phyloP scores from a whole-genome alignment of 2,329 filamentous ascomycete genomes.

The Nannizziopsis arthrosporioides region DNA sequence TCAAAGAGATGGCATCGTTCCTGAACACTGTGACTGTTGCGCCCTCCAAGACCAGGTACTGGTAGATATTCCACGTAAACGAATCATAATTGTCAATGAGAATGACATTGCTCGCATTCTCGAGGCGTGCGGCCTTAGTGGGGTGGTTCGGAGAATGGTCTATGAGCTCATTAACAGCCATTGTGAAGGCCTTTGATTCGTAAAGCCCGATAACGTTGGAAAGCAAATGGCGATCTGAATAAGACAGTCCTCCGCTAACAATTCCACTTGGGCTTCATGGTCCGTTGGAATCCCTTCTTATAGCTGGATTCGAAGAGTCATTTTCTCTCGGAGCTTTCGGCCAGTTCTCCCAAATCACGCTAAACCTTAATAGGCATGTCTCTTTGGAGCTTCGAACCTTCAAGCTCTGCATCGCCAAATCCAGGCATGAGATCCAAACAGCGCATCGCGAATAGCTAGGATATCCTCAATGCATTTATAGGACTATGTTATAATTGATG shows the following conservation, averaged over 20 bases:
- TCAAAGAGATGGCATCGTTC: constrained; percentile 81
- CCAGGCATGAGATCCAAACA: neutral
- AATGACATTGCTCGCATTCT: constrained; percentile 78
- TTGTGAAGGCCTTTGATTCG: neutral
- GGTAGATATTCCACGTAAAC: constrained; percentile 98
- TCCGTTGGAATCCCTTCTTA: too few relatives aligned
- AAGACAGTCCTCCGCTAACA: too few relatives aligned
- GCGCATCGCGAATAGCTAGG: neutral
- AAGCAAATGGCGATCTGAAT: too few relatives aligned
- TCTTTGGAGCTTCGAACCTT: constrained; percentile 13
- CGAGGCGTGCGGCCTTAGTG: constrained; percentile 57
- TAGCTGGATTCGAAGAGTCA: too few relatives aligned
- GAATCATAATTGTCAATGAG: constrained; percentile 99
- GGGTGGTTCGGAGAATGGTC: constrained; percentile 80
- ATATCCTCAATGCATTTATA: neutral
- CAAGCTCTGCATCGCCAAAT: constrained; percentile 12
- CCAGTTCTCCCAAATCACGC: constrained; percentile 10
- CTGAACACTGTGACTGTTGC: constrained; percentile 80
- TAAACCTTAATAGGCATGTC: constrained; percentile 28
- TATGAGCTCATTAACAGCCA: constrained; percentile 25
- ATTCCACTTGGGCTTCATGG: too few relatives aligned
- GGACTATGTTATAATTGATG: constrained; percentile 30
- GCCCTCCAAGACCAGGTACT: constrained; percentile 93
- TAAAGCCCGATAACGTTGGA: too few relatives aligned
- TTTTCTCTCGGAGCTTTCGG: too few relatives aligned